A percentile compares a stretch with the other conserved stretches of the same genome.
These are phyloP conservation scores for Cercospora sp. DNA, from an alignment of 2,329 filamentous ascomycete species.

Conservation along the genomic window DNA sequence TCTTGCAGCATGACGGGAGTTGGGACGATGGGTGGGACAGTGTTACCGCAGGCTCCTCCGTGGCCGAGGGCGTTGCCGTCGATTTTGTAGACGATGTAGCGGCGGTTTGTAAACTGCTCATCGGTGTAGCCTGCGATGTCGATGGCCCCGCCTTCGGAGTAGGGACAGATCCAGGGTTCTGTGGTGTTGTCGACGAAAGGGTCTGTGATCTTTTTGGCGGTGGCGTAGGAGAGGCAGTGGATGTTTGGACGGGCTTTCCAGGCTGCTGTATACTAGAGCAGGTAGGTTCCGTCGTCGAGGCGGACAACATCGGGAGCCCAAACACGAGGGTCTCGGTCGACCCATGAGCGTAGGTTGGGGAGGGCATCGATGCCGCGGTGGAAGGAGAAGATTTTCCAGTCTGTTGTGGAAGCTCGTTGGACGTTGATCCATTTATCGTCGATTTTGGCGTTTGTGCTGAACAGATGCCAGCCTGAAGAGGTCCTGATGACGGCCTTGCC, in stretches of 20 bases:
- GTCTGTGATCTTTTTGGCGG: constrained; percentile 28
- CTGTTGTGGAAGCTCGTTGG: constrained; percentile 41
- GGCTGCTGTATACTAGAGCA: constrained; percentile 41
- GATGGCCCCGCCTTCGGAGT: constrained; percentile 38
- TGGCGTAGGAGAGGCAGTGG: constrained; percentile 41
- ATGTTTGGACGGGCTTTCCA: constrained; percentile 24
- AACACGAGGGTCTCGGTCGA: constrained; percentile 46
- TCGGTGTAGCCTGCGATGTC: constrained; percentile 38
- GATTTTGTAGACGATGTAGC: constrained; percentile 40
- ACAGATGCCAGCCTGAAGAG: constrained; percentile 42
- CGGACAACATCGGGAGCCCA: constrained; percentile 64
- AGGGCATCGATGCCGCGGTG: constrained; percentile 51
- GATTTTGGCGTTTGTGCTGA: constrained; percentile 41
- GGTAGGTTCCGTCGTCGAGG: constrained; percentile 34
- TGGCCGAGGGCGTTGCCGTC: constrained; percentile 40
- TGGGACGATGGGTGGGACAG: constrained; percentile 34
- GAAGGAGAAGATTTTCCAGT: constrained; percentile 41
- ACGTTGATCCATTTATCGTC: constrained; percentile 39
- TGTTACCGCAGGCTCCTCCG: constrained; percentile 38
- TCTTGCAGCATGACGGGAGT: constrained; percentile 39
- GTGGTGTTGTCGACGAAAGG: constrained; percentile 33
- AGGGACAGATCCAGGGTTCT: constrained; percentile 35
- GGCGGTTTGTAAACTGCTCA: constrained; percentile 30
- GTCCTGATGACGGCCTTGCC: constrained; percentile 33
- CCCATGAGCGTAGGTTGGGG: constrained; percentile 55